Base-by-base conservation (phyloP, 495 filamentous ascomycete species). In the Clohesyomyces aquaticus region DNA sequence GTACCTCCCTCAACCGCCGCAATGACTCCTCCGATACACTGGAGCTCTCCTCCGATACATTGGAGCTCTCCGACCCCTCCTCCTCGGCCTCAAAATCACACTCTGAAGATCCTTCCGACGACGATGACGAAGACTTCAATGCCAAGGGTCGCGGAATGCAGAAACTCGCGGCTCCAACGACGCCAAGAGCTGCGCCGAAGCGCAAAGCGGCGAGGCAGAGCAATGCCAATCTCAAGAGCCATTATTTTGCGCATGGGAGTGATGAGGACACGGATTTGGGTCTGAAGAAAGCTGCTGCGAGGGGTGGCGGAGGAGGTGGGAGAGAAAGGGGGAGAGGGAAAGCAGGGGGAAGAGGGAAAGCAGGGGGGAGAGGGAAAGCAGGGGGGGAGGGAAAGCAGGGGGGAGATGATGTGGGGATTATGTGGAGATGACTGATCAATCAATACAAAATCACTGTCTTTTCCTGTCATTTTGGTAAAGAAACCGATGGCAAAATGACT, bases 181-280 rank as follows among this genome's bases (percentile, higher is more conserved):
- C 14, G 53, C 42, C 46, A 12, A 68, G 63, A 55, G 52, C 64
- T 11, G 51, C 55, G 21, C 65, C 67, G 28, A 74, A 67, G 54
- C 69, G 74, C 9, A 72, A 65, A 59, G 61, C 69, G 6, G 59
- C 72, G 4, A 61, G 61, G 47, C 73, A 75, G 67, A 76, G 65
- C 54, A 51, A 55, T 21, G 66, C 49, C 10, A 61, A 63, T 19
- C 32, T 72, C 9, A 69, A 72, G 58, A 77, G 75, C 51, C 73
- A 69, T 55, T 77, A 72, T 46, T 77, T 77, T 61, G 59, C 61
- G 55, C 45, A 72, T 22, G 69, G 68, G 18, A 69, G 60, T 49
- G 74, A 70, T 46, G 60, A 73, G 46, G 68, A 72, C 35, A 65
- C 62, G 18, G 62, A 65, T 55, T 35, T 48, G 54, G 22, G 35